Base-by-base conservation (phyloP, 2,329 filamentous ascomycete species). In the Lomentospora prolificans region DNA sequence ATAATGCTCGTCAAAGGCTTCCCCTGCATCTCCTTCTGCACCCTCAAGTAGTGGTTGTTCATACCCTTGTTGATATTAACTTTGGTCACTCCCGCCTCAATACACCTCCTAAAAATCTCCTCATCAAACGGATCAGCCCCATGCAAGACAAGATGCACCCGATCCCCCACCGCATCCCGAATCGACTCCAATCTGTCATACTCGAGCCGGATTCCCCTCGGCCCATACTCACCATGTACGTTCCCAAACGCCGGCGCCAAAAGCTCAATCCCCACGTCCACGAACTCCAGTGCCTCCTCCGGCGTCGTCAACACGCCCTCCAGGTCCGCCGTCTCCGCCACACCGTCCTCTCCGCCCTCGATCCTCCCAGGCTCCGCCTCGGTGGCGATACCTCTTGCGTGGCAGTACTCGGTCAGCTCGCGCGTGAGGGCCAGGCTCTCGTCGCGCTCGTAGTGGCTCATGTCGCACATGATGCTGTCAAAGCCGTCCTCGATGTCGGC, bases 161-260 rank as follows among this genome's bases (percentile, higher is more conserved):
- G 69, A 1, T 69, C 69, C 1, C 66, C 65, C 68, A 60, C 58
- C 36, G 62, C 60, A 12, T 60, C 14, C 12, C 50, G 14, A 24
- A 66, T 75, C 17, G 62, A 66, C n/a, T 71, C 65, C 3, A 81
- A 68, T 2, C 72, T 65, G 27, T 71, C 79, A 65, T 81, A 85
- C 63, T 87, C 84, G 17, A 86, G 67, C 65, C 77, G 73, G 24
- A 84, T 80, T 1, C 85, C 86, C 14, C 79, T 70, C 0, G 81
- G 77, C 0, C 85, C 85, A 67, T 90, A 89, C 61, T 84, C 80
- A 4, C 86, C 86, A 68, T 90, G 86, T 48, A 90, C 82, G 63
- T 89, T 90, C 3, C 86, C 86, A 69, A 90, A 88, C 0, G 85
- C 85, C 0, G 86, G 87, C 2, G 87, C 87, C 12, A 90, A 71